A percentile compares a stretch with the other conserved stretches of the same genome.
Evolutionary conservation across 1,284 basidiomycete genomes (phyloP).

Genomic region (Meira nashicola): DNA sequence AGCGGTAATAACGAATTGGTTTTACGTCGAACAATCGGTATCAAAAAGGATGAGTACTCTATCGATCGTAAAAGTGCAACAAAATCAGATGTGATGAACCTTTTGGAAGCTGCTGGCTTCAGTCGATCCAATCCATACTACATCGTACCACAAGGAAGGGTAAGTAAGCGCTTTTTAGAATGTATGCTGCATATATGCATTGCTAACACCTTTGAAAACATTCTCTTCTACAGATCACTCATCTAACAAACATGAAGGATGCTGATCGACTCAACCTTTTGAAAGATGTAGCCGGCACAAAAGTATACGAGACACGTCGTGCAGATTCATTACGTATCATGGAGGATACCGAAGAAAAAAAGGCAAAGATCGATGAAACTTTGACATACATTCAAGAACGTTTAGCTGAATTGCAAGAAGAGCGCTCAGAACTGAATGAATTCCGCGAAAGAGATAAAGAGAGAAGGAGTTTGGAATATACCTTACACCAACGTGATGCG

Average conservation of each 20-base stretch:
- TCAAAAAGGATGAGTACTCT: constrained; percentile 98
- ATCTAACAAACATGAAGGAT: constrained; percentile 94
- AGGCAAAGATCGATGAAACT: constrained; percentile 82
- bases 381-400: constrained; percentile 86
- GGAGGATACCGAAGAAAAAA: constrained; percentile 82
- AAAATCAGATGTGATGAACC: constrained; percentile 86
- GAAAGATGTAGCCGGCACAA: constrained; percentile 97
- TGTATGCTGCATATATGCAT: too few relatives aligned
- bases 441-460: constrained; percentile 94
- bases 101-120: constrained; percentile 69
- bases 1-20: constrained; percentile 40
- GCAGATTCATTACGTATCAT: constrained; percentile 89
- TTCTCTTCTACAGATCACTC: constrained; percentile 68
- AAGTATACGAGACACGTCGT: constrained; percentile 93
- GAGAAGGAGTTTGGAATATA: constrained; percentile 89
- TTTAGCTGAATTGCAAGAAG: constrained; percentile 84
- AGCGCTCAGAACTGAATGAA: constrained; percentile 94
- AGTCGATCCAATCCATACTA: constrained; percentile 97
- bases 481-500: constrained; percentile 82
- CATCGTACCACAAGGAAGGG: constrained; percentile 94
- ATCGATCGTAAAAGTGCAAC: constrained; percentile 90
- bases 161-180: constrained; percentile 55
- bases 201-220: background rate
- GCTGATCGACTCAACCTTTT: constrained; percentile 84
- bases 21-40: constrained; percentile 69